phyloP scores from a whole-genome alignment of 768 basidiomycete species.

The Tylopilus rubrobrunneus region DNA sequence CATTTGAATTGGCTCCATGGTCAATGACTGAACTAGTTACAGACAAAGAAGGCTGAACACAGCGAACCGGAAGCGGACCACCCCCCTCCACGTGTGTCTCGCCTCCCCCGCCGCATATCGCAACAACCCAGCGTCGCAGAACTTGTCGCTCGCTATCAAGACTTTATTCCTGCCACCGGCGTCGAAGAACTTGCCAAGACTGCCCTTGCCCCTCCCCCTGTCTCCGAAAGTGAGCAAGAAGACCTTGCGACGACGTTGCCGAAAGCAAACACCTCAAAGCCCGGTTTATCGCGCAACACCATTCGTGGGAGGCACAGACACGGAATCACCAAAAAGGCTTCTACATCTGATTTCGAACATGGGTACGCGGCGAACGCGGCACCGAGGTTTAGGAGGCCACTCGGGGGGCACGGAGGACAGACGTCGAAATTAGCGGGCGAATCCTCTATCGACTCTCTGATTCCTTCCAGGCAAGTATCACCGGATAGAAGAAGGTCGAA shows the following conservation, averaged over 20 bases:
- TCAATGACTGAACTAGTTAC: constrained; percentile 8
- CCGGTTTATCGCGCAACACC: constrained; percentile 32
- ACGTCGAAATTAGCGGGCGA: constrained; percentile 49
- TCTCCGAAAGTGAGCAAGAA: constrained; percentile 84
- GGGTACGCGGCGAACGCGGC: constrained; percentile 93
- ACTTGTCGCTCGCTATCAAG: constrained; percentile 77
- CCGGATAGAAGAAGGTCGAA: constrained; percentile 62
- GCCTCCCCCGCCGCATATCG: constrained; percentile 56
- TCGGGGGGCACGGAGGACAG: constrained; percentile 33
- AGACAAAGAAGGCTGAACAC: constrained; percentile 25
- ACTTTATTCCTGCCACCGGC: constrained; percentile 68
- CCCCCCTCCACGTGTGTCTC: constrained; percentile 42
- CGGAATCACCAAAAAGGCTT: constrained; percentile 47
- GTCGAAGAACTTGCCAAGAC: constrained; percentile 70
- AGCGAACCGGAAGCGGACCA: constrained; percentile 13
- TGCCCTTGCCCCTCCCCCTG: constrained; percentile 55
- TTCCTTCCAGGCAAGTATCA: constrained; percentile 61
- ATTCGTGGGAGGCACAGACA: constrained; percentile 48
- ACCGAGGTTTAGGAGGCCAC: constrained; percentile 59
- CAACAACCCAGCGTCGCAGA: constrained; percentile 76
- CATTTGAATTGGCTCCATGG: neutral
- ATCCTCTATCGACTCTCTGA: constrained; percentile 50
- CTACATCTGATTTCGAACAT: constrained; percentile 83
- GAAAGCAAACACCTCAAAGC: constrained; percentile 17
- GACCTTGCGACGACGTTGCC: constrained; percentile 32